Evolutionary conservation across 2,329 filamentous ascomycete species (phyloP).

Genomic region (Escovopsis sp.): DNA sequence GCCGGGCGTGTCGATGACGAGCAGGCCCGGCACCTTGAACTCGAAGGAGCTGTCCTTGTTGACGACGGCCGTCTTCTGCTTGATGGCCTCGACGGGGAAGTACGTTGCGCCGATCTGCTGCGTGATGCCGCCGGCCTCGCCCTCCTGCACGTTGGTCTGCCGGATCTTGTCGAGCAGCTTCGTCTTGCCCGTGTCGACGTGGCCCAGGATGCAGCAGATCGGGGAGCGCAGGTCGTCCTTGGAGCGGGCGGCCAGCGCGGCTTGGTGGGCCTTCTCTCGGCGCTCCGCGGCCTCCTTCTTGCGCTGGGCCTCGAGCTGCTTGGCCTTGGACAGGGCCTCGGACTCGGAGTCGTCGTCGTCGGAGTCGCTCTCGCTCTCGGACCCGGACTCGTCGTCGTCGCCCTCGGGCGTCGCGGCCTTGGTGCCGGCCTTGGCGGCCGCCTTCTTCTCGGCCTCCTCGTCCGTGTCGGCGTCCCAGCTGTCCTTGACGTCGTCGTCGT

Average conservation of each 20-base stretch:
- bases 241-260: constrained; percentile 77
- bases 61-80: constrained; percentile 83
- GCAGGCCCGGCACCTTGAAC: constrained; percentile 91
- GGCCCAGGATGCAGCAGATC: constrained; percentile 98
- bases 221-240: constrained; percentile 91
- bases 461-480: constrained; percentile 85
- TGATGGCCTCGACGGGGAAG: constrained; percentile 88
- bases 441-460: constrained; percentile 41
- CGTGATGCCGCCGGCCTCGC: constrained; percentile 97
- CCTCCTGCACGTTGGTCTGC: constrained; percentile 96
- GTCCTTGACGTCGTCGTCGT: constrained; percentile 67
- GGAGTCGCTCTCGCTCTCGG: constrained; percentile 15
- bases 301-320: constrained; percentile 56
- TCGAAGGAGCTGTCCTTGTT: constrained; percentile 84
- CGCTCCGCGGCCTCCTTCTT: constrained; percentile 84
- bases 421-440: constrained; percentile 11
- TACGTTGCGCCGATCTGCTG: constrained; percentile 99
- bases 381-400: constrained; percentile 14
- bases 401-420: constrained; percentile 27
- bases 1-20: constrained; percentile 95
- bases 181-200: constrained; percentile 99
- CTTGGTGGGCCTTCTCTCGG: constrained; percentile 79
- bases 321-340: constrained; percentile 55
- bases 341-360: constrained; percentile 34
- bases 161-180: constrained; percentile 97